Percentiles rank a stretch among this genome's conserved stretches.
phyloP scores from a whole-genome alignment of 192 early-diverging fungal genomes.

The Jimgerdemannia flammicorona region DNA sequence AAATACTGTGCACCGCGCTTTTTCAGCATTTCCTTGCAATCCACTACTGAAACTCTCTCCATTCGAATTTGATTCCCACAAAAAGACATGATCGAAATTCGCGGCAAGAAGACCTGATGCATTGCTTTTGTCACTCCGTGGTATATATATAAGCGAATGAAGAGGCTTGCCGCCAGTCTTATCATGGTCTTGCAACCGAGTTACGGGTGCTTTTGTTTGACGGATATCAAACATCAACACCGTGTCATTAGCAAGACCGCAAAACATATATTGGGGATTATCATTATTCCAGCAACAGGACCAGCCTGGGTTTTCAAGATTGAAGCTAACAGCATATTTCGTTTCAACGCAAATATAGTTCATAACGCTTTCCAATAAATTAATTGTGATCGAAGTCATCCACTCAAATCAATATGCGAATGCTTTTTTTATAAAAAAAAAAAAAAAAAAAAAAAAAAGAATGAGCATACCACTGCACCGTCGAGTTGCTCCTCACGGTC shows the following conservation, averaged over 20 bases:
- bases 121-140: not conserved
- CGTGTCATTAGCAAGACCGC: not conserved
- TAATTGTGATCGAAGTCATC: too few species aligned
- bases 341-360: too few species aligned
- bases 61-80: not conserved
- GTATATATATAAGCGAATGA: not conserved
- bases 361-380: too few species aligned
- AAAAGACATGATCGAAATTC: not conserved
- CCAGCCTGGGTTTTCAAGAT: slow-evolving; percentile 20
- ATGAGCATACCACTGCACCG: not conserved
- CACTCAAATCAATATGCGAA: too few species aligned
- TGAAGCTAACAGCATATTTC: slow-evolving; percentile 9
- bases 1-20: not conserved
- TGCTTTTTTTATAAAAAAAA: too few species aligned
- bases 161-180: not conserved
- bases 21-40: not conserved
- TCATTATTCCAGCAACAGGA: slow-evolving; percentile 28
- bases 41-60: not conserved
- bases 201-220: not conserved
- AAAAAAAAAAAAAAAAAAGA: too few species aligned
- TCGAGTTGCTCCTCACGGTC: not conserved
- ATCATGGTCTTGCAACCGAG: not conserved
- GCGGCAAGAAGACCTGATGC: not conserved
- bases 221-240: slow-evolving; percentile 5
- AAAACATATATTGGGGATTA: not conserved